Evolutionary conservation across 2,329 filamentous ascomycete genomes (phyloP), one percentile per base, ranked within the genome.

Genomic region (Diaporthe ampelina): DNA sequence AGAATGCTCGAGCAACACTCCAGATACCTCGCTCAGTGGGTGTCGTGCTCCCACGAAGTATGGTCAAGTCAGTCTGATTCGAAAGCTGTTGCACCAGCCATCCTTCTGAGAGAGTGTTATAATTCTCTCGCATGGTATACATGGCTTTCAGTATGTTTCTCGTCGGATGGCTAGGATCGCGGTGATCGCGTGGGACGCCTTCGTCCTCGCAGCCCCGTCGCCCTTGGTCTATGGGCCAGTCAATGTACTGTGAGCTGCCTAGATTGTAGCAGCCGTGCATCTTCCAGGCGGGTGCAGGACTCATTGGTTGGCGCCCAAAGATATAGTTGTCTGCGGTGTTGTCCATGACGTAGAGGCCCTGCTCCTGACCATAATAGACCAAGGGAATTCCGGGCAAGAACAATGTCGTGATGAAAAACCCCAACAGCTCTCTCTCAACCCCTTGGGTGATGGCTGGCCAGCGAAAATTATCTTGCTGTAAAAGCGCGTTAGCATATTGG

Each of bases 301-400:
- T 88, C 87, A 92, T 91, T 0, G 91, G 83, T 79, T 91, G 89
- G 76, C 91, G 88, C 19, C 91, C 91, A 78, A 89, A 92, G 40
- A 92, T 86, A 77, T 92, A 92, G 78, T 92, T 91, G 72, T 82
- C 81, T 2, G 90, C 90, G 0, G 90, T 91, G 70, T 87, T 91
- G 78, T 92, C 91, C 1, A 92, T 82, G 0, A 90, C 81, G 76
- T 92, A 92, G 74, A 91, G 89, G 0, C 86, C 88, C 80, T 92
- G 91, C 78, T 92, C 91, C 78, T 92, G 90, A 29, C 91, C 90
- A 87, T 89, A 92, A 24, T 89, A 85, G 26, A 91, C 81, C 54
- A 91, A 79, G 1, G 91, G 90, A 35, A 91, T 90, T 9, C 91
- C 90, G 0, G 91, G 90, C 79, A 92, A 84, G 70, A 90, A 83